Percentiles rank a stretch among this genome's conserved stretches.
phyloP scores from a whole-genome alignment of 2,329 filamentous ascomycete genomes.

The Alternaria arborescens region DNA sequence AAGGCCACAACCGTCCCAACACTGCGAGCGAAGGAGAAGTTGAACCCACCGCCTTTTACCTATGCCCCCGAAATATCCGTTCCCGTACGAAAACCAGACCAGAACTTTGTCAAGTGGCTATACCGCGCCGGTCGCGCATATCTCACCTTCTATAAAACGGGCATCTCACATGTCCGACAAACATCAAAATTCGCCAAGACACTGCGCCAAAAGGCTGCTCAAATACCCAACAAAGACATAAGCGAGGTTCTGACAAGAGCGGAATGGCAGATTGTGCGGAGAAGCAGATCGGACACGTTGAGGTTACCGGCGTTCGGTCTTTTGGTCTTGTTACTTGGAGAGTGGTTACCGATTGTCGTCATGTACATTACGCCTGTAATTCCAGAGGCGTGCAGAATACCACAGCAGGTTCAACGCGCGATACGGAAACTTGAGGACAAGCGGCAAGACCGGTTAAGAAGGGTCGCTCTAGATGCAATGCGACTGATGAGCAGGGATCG shows the following conservation, averaged over 20 bases:
- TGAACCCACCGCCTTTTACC: slow-evolving; percentile 79
- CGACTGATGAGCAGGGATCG: slow-evolving; percentile 25
- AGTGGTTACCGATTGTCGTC: slow-evolving; percentile 84
- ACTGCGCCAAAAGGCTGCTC: slow-evolving; percentile 53
- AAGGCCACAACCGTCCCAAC: slow-evolving; percentile 13
- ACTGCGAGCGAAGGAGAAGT: slow-evolving; percentile 26
- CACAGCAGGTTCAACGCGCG: slow-evolving; percentile 72
- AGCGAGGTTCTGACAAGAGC: slow-evolving; percentile 64
- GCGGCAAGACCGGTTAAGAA: slow-evolving; percentile 29
- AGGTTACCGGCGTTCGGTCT: slow-evolving; percentile 81
- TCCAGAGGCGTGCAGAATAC: slow-evolving; percentile 84
- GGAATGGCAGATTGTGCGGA: slow-evolving; percentile 73
- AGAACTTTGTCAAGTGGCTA: slow-evolving; percentile 62
- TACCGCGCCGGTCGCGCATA: slow-evolving; percentile 77
- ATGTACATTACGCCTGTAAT: slow-evolving; percentile 75
- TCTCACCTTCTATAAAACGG: slow-evolving; percentile 84
- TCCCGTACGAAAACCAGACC: slow-evolving; percentile 62
- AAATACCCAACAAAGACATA: slow-evolving; percentile 6
- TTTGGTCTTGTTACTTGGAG: slow-evolving; percentile 79
- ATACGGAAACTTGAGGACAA: slow-evolving; percentile 60
- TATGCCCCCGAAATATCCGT: slow-evolving; percentile 74
- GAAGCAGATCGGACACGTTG: slow-evolving; percentile 76
- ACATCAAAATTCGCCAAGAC: slow-evolving; percentile 64
- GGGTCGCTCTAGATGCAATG: slow-evolving; percentile 27
- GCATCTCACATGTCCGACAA: slow-evolving; percentile 75